These are phyloP conservation scores for Volvox carteri DNA, from an alignment of 163 green algal species.

Conservation along the genomic window DNA sequence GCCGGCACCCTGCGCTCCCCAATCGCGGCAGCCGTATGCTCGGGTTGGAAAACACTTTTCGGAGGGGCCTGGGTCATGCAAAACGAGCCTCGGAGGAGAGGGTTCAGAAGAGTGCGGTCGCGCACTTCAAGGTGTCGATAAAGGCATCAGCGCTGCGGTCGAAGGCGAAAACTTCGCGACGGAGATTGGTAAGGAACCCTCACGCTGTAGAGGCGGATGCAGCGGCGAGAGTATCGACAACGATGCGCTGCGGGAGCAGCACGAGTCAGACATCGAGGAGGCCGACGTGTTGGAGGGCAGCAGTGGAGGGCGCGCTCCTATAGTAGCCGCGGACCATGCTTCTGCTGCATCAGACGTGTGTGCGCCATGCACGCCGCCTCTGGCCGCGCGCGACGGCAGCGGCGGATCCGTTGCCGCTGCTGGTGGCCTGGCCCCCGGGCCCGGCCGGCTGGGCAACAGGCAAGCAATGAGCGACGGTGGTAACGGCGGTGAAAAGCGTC, in stretches of 20 bases:
- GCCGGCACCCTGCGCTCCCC: too few species aligned
- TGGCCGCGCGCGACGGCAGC: not conserved
- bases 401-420: not conserved
- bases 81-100: too few species aligned
- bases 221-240: not conserved
- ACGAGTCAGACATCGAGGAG: not conserved
- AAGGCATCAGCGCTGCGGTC: too few species aligned
- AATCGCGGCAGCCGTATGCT: too few species aligned
- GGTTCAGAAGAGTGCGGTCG: too few species aligned
- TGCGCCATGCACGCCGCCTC: not conserved
- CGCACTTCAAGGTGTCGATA: too few species aligned
- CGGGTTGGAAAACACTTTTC: too few species aligned
- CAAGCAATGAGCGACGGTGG: not conserved
- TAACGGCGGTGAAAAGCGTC: not conserved
- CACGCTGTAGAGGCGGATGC: too few species aligned
- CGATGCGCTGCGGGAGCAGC: not conserved
- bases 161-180: too few species aligned
- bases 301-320: not conserved
- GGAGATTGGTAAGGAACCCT: too few species aligned
- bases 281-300: not conserved
- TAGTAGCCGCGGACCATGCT: not conserved
- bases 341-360: not conserved
- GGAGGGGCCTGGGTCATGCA: too few species aligned
- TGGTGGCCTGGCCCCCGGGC: not conserved
- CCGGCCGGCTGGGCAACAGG: not conserved